Evolutionary conservation across 1,284 basidiomycete species (phyloP).

Genomic region (Mycena citricolor): DNA sequence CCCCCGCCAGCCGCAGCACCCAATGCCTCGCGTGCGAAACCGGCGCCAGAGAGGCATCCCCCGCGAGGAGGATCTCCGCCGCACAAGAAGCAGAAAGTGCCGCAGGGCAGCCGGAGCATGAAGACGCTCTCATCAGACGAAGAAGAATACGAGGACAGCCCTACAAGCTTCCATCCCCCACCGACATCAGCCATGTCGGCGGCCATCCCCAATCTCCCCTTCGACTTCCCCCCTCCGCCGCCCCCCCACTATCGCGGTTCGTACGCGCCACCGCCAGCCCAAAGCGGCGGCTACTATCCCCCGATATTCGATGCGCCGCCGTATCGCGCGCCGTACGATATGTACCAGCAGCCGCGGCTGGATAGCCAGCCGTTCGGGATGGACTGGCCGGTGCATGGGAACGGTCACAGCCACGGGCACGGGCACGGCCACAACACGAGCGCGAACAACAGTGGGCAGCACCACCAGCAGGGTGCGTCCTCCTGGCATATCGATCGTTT

Average conservation of each 20-base stretch:
- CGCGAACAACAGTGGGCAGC: neutral
- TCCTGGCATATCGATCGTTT: conserved; percentile 22
- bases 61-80: too few relatives aligned
- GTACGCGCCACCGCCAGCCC: neutral
- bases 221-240: neutral
- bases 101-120: conserved; percentile 12
- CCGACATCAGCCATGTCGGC: conserved; percentile 19
- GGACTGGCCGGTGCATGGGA: conserved; percentile 21
- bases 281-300: conserved; percentile 2
- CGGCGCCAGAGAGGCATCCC: too few relatives aligned
- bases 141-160: too few relatives aligned
- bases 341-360: conserved; percentile 17
- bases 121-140: conserved; percentile 19
- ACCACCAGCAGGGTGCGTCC: conserved; percentile 18
- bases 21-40: too few relatives aligned
- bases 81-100: too few relatives aligned
- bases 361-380: conserved; percentile 16
- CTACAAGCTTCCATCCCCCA: too few relatives aligned
- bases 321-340: conserved; percentile 13
- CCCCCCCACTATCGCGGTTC: neutral
- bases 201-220: conserved; percentile 17
- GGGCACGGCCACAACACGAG: neutral
- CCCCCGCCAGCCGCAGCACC: too few relatives aligned
- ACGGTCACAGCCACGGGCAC: neutral
- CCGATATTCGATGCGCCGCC: conserved; percentile 14